These are phyloP conservation scores for Elaeis guineensis DNA, from an alignment of 176 grass and related monocot genomes.

Conservation along the genomic window DNA sequence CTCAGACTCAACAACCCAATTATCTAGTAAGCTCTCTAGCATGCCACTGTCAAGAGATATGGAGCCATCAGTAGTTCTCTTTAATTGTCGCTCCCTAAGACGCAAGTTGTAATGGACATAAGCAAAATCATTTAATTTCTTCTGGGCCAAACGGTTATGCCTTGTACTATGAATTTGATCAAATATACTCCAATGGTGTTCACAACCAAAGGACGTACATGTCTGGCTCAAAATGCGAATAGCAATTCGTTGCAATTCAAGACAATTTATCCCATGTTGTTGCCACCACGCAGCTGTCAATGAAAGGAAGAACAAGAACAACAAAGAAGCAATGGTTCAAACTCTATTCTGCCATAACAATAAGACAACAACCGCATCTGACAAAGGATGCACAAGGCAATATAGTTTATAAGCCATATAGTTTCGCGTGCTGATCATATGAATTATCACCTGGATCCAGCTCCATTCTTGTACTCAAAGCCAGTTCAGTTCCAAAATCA, in stretches of 20 bases:
- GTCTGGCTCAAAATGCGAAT: conserved; percentile 25
- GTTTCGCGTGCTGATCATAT: not conserved
- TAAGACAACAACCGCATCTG: no score
- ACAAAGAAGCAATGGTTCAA: not conserved
- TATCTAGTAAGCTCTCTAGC: conserved; percentile 15
- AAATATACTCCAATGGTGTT: conserved; percentile 26
- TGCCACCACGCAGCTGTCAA: conserved; percentile 29
- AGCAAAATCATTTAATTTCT: conserved; percentile 10
- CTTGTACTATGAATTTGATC: conserved; percentile 17
- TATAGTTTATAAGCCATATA: not conserved
- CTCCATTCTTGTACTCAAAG: conserved; percentile 24
- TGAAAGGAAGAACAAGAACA: not conserved
- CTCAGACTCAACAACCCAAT: conserved; percentile 15
- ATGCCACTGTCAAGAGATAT: conserved; percentile 4
- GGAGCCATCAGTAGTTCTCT: not conserved
- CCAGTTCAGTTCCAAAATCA: conserved; percentile 29
- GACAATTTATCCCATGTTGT: conserved; percentile 31
- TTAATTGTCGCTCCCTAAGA: conserved; percentile 14
- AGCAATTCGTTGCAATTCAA: conserved; percentile 19
- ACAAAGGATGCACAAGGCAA: no score
- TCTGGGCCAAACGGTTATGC: conserved; percentile 4
- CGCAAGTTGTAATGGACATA: conserved; percentile 25
- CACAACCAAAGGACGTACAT: conserved; percentile 8
- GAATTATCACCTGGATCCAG: conserved; percentile 20
- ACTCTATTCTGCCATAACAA: no score